Conservation (phyloP, 352 stramenopile species). For the Globisporangium sylvaticum region DNA sequence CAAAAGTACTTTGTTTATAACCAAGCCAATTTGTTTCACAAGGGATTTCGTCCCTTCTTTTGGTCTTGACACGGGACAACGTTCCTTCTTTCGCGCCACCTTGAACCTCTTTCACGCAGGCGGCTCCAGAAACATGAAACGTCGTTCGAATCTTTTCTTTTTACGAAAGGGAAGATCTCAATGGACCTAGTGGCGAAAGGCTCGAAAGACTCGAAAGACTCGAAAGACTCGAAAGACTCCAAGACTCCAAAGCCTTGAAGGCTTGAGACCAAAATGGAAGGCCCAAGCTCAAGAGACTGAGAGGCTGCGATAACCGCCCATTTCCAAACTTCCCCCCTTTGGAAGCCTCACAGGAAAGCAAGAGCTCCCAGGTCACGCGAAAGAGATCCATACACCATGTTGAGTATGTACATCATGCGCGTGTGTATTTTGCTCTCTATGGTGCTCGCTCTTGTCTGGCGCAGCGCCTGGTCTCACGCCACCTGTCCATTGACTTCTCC, state of each 20-base stretch:
- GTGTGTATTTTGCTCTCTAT: background rate
- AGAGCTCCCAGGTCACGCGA: background rate
- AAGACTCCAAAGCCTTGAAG: background rate
- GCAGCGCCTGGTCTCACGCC: background rate
- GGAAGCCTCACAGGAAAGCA: background rate
- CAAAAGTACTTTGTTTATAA: too few species aligned
- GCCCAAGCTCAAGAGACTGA: too few species aligned
- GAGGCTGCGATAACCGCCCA: background rate
- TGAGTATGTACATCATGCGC: background rate
- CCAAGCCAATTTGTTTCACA: background rate
- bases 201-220: background rate
- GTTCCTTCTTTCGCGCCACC: background rate
- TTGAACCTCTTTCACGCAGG: background rate
- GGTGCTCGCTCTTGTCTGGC: background rate
- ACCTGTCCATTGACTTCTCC: background rate
- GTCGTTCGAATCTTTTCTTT: background rate
- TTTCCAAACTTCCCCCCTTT: background rate
- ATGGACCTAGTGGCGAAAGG: background rate
- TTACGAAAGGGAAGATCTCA: background rate
- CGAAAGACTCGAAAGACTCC: background rate
- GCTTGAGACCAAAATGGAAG: background rate
- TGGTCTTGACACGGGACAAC: background rate
- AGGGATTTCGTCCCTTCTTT: background rate
- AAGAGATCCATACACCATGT: background rate
- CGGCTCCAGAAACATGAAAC: slow-evolving; percentile 3